These are phyloP conservation scores for Yamadazyma tumulicola DNA, from an alignment of 805 yeast genomes.

Conservation along the genomic window DNA sequence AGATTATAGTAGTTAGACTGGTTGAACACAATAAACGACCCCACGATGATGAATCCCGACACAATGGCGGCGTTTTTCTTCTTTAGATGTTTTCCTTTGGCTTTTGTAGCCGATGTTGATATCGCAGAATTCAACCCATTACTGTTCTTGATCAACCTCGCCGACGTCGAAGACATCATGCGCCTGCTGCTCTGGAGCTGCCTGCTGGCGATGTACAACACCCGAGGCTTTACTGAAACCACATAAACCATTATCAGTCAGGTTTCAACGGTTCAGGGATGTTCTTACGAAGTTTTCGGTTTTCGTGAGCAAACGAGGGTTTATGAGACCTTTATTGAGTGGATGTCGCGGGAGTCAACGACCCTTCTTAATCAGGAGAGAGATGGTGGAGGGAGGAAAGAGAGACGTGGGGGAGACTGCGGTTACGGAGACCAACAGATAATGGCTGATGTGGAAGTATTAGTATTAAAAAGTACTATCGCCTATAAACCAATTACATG, in stretches of 20 bases:
- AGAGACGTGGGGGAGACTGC: too few species aligned
- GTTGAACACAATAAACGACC: constrained; percentile 38
- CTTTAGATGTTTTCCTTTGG: constrained; percentile 16
- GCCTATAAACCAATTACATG: background rate
- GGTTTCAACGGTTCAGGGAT: background rate
- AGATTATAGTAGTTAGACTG: constrained; percentile 39
- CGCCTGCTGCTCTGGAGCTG: constrained; percentile 11
- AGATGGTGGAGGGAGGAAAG: too few species aligned
- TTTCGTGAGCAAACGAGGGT: constrained; percentile 3
- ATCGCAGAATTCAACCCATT: background rate
- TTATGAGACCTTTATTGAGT: background rate
- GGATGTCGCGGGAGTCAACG: too few species aligned
- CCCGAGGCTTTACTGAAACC: constrained; percentile 18
- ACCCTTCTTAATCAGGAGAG: too few species aligned
- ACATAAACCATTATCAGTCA: constrained; percentile 22
- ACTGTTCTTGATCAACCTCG: constrained; percentile 11
- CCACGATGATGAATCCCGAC: constrained; percentile 41
- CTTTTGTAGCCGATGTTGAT: constrained; percentile 3
- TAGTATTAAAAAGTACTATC: too few species aligned
- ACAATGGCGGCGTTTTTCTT: constrained; percentile 37
- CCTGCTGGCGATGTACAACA: constrained; percentile 17
- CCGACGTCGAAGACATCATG: constrained; percentile 14
- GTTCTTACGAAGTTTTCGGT: background rate
- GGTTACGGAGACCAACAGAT: too few species aligned
- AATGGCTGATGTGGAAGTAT: too few species aligned